Evolutionary conservation across 192 early-diverging fungal species (phyloP).

Genomic region (Coemansia sp.): DNA sequence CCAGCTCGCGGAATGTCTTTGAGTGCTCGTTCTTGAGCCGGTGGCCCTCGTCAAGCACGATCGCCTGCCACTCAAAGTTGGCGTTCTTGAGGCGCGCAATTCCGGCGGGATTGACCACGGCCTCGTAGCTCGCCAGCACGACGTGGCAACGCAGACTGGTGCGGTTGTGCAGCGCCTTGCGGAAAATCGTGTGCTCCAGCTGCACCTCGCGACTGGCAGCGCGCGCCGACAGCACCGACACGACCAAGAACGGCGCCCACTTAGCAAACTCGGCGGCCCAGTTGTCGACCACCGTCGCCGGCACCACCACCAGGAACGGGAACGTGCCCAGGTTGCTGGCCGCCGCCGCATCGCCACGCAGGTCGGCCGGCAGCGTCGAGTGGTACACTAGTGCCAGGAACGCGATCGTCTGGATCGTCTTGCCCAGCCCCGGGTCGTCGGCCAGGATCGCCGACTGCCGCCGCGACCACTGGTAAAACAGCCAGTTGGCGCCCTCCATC

Average conservation of each 20-base stretch:
- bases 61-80: conserved; percentile 75
- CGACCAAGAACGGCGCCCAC: conserved; percentile 93
- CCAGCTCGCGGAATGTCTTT: conserved; percentile 77
- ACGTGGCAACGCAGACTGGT: conserved; percentile 79
- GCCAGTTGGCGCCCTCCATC: conserved; percentile 89
- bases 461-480: conserved; percentile 78
- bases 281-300: conserved; percentile 83
- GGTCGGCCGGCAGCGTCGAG: conserved; percentile 12
- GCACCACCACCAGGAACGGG: conserved; percentile 92
- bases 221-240: conserved; percentile 79
- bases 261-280: conserved; percentile 89
- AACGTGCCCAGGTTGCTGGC: conserved; percentile 72
- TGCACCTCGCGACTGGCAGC: conserved; percentile 60
- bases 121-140: conserved; percentile 91
- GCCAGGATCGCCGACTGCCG: conserved; percentile 91
- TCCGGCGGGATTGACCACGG: conserved; percentile 73
- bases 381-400: conserved; percentile 76
- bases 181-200: conserved; percentile 27
- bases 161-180: background rate
- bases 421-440: conserved; percentile 93
- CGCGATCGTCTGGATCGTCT: conserved; percentile 93
- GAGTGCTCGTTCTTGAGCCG: conserved; percentile 90
- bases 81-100: conserved; percentile 43
- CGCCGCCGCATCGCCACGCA: background rate
- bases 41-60: conserved; percentile 96